Base-by-base conservation (phyloP, 148 eudicot genomes). In the Camellia lanceoleosa region DNA sequence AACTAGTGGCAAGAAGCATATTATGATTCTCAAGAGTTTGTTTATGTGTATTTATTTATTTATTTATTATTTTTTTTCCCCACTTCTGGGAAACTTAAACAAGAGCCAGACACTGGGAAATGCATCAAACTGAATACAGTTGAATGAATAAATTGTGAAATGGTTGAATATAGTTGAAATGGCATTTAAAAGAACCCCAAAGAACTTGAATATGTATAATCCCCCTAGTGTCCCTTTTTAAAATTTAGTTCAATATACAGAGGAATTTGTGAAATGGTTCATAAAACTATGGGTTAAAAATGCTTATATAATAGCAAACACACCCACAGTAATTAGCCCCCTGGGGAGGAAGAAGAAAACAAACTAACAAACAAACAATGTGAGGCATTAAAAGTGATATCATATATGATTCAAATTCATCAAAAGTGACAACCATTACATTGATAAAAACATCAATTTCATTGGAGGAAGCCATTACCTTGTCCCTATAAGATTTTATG, bases 401-500 rank as follows among this genome's bases (percentile, higher is more conserved):
- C 23, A 18, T 0, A 56, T 11, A 4, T 38, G 23, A 7, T 72
- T 51, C 7, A 10, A 0, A 23, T 52, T 41, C 75, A 52, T 72
- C 2, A 5, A 54, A 16, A 23, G 42, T 12, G 52, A 72, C 59
- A 23, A 19, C 74, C 58, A 19, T 19, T 47, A 3, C 5, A 49
- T 3, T 19, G 14, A n/a, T 23, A 67, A 71, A 20, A 71, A 71
- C 54, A 71, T 51, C 75, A 51, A 51, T 23, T 71, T 51, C 75
- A 72, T 10, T 12, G 18, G 62, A 55, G 30, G 61, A 54, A 7
- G 47, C 10, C 60, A 30, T 19, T 77, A 83, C 89, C 86, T 87
- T 86, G 62, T 77, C 58, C 74, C 83, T 83, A 71, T 51, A 82
- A 59, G 83, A 74, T 77, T 89, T 91, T 30, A 93, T 85, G 59